Conservation (phyloP, 768 basidiomycete species). For the Mrakia gelida region DNA sequence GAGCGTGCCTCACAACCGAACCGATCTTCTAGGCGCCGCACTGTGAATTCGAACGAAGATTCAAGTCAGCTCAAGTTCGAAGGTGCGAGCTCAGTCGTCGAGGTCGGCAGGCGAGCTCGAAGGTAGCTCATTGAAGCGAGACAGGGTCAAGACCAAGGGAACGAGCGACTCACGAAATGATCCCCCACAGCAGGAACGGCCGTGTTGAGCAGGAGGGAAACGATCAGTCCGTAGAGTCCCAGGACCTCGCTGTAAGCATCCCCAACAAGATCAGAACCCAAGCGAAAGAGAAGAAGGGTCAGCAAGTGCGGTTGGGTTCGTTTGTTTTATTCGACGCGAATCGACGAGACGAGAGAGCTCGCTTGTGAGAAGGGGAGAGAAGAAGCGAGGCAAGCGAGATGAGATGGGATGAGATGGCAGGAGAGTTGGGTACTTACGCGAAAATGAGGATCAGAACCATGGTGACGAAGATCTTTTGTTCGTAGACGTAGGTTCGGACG, state of each 20-base stretch:
- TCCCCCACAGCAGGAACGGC: conserved; percentile 46
- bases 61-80: too few relatives aligned
- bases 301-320: background rate
- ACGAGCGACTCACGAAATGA: background rate
- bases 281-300: background rate
- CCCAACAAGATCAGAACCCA: background rate
- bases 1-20: too few relatives aligned
- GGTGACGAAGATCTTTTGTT: conserved; percentile 83
- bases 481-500: conserved; percentile 84
- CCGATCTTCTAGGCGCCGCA: too few relatives aligned
- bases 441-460: conserved; percentile 86
- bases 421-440: conserved; percentile 39
- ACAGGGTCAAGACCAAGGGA: background rate
- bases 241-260: conserved; percentile 64
- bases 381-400: too few relatives aligned
- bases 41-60: too few relatives aligned
- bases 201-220: conserved; percentile 88
- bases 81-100: too few relatives aligned
- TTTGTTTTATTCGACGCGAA: background rate
- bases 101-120: background rate
- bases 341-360: background rate
- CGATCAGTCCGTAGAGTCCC: conserved; percentile 72
- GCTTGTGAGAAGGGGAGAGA: too few relatives aligned
- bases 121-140: background rate
- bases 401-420: too few relatives aligned